These are phyloP conservation scores for Hypoxylon sp. DNA, from an alignment of 2,329 filamentous ascomycete species.

Conservation along the genomic window DNA sequence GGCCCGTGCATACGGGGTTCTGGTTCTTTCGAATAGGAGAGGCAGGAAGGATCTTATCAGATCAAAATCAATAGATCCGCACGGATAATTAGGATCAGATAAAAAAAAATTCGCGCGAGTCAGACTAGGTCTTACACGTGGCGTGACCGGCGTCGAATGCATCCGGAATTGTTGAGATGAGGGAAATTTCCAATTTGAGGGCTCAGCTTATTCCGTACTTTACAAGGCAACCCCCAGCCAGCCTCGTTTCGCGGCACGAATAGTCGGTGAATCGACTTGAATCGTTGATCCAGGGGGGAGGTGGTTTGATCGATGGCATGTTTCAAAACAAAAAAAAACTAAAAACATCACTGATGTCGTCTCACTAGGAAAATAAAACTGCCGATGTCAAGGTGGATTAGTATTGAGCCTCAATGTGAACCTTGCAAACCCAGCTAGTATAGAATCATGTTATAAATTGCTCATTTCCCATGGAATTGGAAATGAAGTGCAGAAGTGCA, in stretches of 20 bases:
- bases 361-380: conserved; percentile 14
- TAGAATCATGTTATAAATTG: conserved; percentile 17
- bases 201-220: too few relatives aligned
- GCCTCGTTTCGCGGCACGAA: conserved; percentile 18
- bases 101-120: conserved; percentile 21
- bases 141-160: conserved; percentile 34
- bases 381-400: conserved; percentile 5
- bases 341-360: too few relatives aligned
- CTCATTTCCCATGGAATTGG: conserved; percentile 32
- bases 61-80: conserved; percentile 21
- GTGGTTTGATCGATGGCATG: conserved; percentile 33
- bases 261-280: conserved; percentile 26
- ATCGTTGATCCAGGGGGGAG: too few relatives aligned
- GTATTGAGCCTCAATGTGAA: conserved; percentile 14
- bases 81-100: not conserved
- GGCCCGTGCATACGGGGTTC: too few relatives aligned
- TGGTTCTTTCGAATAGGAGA: conserved; percentile 7
- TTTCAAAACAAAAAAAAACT: conserved; percentile 25
- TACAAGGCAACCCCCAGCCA: too few relatives aligned
- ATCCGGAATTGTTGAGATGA: conserved; percentile 31
- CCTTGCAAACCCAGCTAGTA: conserved; percentile 1
- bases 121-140: conserved; percentile 22
- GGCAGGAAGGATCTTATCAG: conserved; percentile 40
- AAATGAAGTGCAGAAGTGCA: conserved; percentile 12
- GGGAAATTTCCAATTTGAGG: too few relatives aligned